Base-by-base conservation (phyloP, 2,329 filamentous ascomycete species). In the Colletotrichum siamense region DNA sequence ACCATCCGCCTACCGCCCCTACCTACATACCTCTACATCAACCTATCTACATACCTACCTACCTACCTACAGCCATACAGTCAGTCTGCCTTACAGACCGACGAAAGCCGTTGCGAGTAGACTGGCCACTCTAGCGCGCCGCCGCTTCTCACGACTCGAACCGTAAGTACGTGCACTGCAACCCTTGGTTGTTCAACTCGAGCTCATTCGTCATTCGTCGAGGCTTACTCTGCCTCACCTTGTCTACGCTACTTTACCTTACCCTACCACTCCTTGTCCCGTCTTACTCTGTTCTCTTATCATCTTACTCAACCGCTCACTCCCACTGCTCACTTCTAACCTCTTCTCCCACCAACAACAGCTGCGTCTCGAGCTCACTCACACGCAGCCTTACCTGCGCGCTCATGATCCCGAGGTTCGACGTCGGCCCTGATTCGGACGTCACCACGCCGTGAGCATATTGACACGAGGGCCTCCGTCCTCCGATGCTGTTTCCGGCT, bases 31-130 rank as follows among this genome's bases (percentile, higher is more conserved):
- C 13, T 57, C 39, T 22, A 22, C 13, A 39, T 44, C 39, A 18
- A 68, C 57, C 22, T 57, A 32, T 30, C 39, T 62, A 34, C 16
- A 28, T 57, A 18, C 65, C 16, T 36, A 68, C 39, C 16, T 36
- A 68, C 39, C 44, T 55, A 28, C 32, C 49, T 71, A 52, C 59
- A 24, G 32, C 34, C 39, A 57, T n/a, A 28, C 34, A 62, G 52
- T 16, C 44, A 18, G 13, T 26, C 69, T 65, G 39, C 67, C 65
- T 61, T 59, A 28, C 66, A 34, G 61, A 30, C 66, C 74, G 63
- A 73, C 66, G 57, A 65, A 44, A 36, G 59, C 68, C 64, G 59
- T 69, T 74, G 70, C 65, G 34, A 69, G 36, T 24, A 61, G 55
- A 49, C 49, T 65, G 30, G 59, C 32, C 70, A 44, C 22, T 65